Evolutionary conservation across 108 stramenopile species (phyloP), one percentile per base, ranked within the genome.

Genomic region (Fragilaria crotonensis): DNA sequence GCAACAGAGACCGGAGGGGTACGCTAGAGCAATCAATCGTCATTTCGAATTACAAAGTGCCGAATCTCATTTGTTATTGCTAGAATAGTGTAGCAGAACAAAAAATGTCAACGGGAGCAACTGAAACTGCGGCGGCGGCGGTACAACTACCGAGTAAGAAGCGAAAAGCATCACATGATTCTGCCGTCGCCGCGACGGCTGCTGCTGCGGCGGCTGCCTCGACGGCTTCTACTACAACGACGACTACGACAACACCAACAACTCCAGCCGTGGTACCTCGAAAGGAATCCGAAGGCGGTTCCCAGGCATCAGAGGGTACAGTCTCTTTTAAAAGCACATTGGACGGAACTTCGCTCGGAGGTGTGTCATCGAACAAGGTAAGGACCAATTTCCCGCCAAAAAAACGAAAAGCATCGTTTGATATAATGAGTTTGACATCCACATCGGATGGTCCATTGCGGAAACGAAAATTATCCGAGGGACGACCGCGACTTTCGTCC

Each of bases 101-200:
- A n/a, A n/a, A n/a, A n/a, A n/a, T n/a, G n/a, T n/a, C n/a, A n/a
- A n/a, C n/a, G n/a, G n/a, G n/a, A n/a, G n/a, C n/a, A n/a, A n/a
- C n/a, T n/a, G n/a, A n/a, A n/a, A n/a, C n/a, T n/a, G 28, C 11
- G 29, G 21, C 5, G 45, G 36, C 45, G 25, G 22, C 25, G 29
- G 27, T n/a, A 54, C 45, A 48, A 33, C 45, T 66, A 26, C 64
- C 64, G 5, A 46, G 44, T 54, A 66, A 66, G 27, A 66, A 66
- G 25, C 36, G 64, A 19, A 66, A 66, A 49, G 27, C 44, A 46
- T 66, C 64, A 48, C 57, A 66, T 30, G 64, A 66, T 23, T 66
- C 55, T 41, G 20, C 23, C 4, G 57, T 23, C 57, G 5, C 7
- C 45, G 19, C 20, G 28, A 47, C 22, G 30, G 25, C 28, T 5